phyloP scores from a whole-genome alignment of 169 alveolate genomes.

The Condylostoma magnum region DNA sequence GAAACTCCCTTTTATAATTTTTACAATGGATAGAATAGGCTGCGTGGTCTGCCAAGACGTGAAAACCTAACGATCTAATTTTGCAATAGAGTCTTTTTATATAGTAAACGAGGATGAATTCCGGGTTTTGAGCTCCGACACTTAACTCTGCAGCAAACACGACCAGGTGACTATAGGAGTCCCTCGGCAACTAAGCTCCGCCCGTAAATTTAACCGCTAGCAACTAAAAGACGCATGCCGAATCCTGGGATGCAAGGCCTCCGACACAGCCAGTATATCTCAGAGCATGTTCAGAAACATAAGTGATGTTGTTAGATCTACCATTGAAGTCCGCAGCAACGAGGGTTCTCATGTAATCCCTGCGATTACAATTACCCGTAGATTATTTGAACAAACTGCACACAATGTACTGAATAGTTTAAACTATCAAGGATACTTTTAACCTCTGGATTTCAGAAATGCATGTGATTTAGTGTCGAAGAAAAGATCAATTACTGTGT shows the following conservation, averaged over 20 bases:
- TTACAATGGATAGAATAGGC: conserved; percentile 15
- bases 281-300: conserved; percentile 34
- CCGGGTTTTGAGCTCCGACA: neutral
- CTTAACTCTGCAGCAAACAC: conserved; percentile 11
- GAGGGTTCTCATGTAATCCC: conserved; percentile 7
- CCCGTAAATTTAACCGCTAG: conserved; percentile 39
- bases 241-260: conserved; percentile 44
- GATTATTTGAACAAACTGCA: conserved; percentile 26
- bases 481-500: conserved; percentile 53
- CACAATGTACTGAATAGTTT: conserved; percentile 28
- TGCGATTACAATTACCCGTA: conserved; percentile 33
- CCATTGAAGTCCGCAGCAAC: conserved; percentile 6
- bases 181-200: conserved; percentile 12
- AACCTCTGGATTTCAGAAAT: conserved; percentile 37
- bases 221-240: conserved; percentile 41
- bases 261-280: conserved; percentile 29
- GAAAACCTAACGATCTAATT: conserved; percentile 15
- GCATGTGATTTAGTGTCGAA: conserved; percentile 45
- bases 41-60: conserved; percentile 24
- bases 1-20: too few relatives aligned
- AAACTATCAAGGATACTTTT: conserved; percentile 30
- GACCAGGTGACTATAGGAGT: neutral
- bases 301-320: neutral
- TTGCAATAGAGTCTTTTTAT: conserved; percentile 20
- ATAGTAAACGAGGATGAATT: neutral